Percentiles rank a stretch among this genome's conserved stretches.
These are phyloP conservation scores for Limnomonas spitsbergensis DNA, from an alignment of 139 green algal genomes.

Conservation along the genomic window DNA sequence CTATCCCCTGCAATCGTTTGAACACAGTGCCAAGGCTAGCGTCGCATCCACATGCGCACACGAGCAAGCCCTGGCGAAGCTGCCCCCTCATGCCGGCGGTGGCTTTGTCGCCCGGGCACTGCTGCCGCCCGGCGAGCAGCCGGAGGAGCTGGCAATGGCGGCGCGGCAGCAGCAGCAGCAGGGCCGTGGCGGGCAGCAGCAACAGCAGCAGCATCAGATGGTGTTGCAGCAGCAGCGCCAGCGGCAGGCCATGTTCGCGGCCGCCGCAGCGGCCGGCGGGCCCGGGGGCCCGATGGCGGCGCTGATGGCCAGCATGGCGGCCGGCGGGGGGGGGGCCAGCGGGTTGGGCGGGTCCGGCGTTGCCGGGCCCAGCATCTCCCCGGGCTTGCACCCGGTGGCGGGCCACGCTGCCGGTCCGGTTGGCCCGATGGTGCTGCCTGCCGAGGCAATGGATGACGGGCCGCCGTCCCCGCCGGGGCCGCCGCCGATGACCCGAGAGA, in stretches of 20 bases:
- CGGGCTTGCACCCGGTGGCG: too few species aligned
- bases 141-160: neutral
- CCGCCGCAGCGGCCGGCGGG: neutral
- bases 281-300: neutral
- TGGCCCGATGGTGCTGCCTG: too few species aligned
- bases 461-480: too few species aligned
- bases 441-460: neutral
- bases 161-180: neutral
- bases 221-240: neutral
- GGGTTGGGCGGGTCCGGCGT: too few species aligned
- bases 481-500: neutral
- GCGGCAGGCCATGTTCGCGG: neutral
- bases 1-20: too few species aligned
- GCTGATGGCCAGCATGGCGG: neutral
- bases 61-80: slow-evolving; percentile 7
- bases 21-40: slow-evolving; percentile 14
- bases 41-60: slow-evolving; percentile 24
- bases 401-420: too few species aligned
- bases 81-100: neutral
- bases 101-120: neutral
- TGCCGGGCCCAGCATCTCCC: too few species aligned
- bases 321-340: too few species aligned
- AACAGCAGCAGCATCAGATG: slow-evolving; percentile 10
- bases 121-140: neutral
- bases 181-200: neutral